Percentiles rank a stretch among this genome's conserved stretches.
Conservation (phyloP, 306 rosid genomes). For the Vicia sativa region DNA sequence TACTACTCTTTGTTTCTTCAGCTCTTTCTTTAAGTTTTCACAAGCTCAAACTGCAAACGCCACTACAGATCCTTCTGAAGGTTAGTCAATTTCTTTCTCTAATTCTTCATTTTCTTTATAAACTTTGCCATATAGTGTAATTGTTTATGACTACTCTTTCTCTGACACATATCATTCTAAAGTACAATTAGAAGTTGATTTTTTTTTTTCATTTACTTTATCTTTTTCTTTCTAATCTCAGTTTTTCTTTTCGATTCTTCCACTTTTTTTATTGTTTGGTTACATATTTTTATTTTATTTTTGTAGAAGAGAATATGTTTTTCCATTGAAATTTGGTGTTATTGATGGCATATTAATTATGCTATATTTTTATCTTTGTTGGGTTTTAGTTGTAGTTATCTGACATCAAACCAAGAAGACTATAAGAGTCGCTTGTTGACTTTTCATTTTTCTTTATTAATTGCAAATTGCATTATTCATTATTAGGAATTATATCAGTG, state of each 20-base stretch:
- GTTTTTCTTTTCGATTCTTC: neutral
- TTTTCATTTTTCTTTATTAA: neutral
- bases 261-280: no score
- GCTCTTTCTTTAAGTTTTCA: slow-evolving; percentile 30
- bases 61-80: slow-evolving; percentile 67
- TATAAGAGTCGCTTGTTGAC: neutral
- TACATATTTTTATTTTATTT: no score
- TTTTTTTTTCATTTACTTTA: no score
- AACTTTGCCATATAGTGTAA: neutral
- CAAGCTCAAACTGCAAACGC: slow-evolving; percentile 48
- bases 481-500: no score
- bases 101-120: neutral
- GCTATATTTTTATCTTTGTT: neutral
- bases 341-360: slow-evolving; percentile 1
- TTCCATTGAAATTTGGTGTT: neutral
- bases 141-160: neutral
- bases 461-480: no score
- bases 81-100: slow-evolving; percentile 34
- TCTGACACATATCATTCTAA: neutral
- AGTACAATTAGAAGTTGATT: neutral
- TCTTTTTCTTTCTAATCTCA: neutral
- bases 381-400: neutral
- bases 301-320: neutral
- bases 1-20: slow-evolving; percentile 34
- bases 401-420: neutral